Evolutionary conservation across 1,284 basidiomycete species (phyloP).

Genomic region (Singerocomus inundabilis): DNA sequence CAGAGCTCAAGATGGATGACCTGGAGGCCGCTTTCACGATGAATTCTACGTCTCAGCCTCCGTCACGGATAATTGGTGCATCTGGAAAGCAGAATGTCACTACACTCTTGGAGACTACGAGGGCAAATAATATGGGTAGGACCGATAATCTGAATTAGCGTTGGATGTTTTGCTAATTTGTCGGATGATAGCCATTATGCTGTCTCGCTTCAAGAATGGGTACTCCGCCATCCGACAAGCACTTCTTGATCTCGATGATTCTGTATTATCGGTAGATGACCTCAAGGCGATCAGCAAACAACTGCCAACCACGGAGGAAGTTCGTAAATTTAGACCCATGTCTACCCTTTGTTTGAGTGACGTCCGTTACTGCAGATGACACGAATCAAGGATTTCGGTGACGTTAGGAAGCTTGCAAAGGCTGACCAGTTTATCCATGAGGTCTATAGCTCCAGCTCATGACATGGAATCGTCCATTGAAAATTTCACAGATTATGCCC

Average conservation of each 20-base stretch:
- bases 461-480: conserved; percentile 1
- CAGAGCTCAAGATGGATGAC: conserved; percentile 63
- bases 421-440: conserved; percentile 84
- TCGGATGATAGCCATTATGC: conserved; percentile 65
- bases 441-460: conserved; percentile 38
- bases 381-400: conserved; percentile 64
- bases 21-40: conserved; percentile 74
- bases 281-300: conserved; percentile 72
- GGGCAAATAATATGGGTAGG: conserved; percentile 83
- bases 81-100: conserved; percentile 61
- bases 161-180: conserved; percentile 10
- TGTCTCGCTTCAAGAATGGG: conserved; percentile 69
- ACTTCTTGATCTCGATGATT: conserved; percentile 69
- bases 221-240: conserved; percentile 65
- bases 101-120: conserved; percentile 74
- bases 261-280: conserved; percentile 64
- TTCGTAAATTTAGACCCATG: conserved; percentile 28
- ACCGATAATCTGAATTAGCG: background rate
- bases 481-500: conserved; percentile 59
- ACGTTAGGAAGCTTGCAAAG: conserved; percentile 71
- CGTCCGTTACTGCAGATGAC: conserved; percentile 43
- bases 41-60: conserved; percentile 44
- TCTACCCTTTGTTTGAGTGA: background rate
- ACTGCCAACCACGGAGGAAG: conserved; percentile 77
- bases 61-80: conserved; percentile 43